These are phyloP conservation scores for Cercophora newfieldiana DNA, from an alignment of 495 filamentous ascomycete genomes.

Conservation along the genomic window DNA sequence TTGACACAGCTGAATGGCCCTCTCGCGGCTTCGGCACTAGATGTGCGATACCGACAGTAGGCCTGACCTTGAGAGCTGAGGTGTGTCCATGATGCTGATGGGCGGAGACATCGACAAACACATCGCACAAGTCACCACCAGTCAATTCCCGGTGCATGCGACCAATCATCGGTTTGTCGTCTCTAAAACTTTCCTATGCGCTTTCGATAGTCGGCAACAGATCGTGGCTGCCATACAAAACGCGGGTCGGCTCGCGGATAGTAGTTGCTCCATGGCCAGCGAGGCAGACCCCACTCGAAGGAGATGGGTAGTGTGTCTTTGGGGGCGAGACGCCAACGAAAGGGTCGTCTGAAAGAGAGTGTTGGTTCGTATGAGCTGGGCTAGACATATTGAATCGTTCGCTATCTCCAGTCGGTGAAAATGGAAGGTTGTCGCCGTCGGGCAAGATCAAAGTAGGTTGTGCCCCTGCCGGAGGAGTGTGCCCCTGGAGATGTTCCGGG, in stretches of 20 bases:
- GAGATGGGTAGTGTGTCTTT: not conserved
- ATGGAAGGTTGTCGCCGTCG: too few relatives aligned
- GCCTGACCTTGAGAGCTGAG: slow-evolving; percentile 36
- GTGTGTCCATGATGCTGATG: slow-evolving; percentile 34
- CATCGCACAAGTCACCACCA: slow-evolving; percentile 30
- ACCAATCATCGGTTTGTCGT: slow-evolving; percentile 18
- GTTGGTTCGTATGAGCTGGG: not conserved
- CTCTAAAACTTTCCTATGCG: slow-evolving; percentile 3
- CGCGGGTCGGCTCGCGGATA: not conserved
- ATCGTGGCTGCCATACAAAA: not conserved
- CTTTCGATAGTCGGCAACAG: slow-evolving; percentile 24
- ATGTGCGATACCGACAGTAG: slow-evolving; percentile 21
- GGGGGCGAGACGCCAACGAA: not conserved
- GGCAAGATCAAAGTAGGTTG: too few relatives aligned
- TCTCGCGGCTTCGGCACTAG: not conserved
- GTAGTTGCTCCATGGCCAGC: not conserved
- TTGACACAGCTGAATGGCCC: slow-evolving; percentile 11
- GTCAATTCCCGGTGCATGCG: slow-evolving; percentile 31
- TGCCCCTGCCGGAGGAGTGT: not conserved
- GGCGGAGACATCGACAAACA: slow-evolving; percentile 31
- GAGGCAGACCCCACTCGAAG: not conserved
- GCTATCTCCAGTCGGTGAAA: too few relatives aligned
- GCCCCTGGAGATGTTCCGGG: not conserved
- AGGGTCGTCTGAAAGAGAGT: not conserved
- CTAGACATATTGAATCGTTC: too few relatives aligned